Conservation (phyloP, 306 rosid species). For the Prinsepia uniflora region DNA sequence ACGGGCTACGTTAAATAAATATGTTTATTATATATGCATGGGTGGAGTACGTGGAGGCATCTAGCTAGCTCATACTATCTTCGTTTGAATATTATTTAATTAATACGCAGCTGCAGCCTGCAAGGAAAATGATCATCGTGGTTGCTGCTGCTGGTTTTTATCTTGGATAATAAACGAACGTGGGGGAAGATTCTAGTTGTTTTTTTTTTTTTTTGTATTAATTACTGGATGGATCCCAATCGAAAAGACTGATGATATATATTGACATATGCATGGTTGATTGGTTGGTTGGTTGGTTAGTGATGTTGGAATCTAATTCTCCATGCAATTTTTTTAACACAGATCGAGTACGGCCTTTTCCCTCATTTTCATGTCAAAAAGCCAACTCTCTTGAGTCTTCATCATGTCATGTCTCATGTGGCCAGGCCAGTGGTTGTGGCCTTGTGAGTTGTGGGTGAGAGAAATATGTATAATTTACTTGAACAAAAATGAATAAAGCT, state of each 20-base stretch:
- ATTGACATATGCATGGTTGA: background rate
- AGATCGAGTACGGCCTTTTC: conserved; percentile 30
- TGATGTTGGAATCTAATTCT: conserved; percentile 35
- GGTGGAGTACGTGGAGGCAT: background rate
- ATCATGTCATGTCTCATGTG: too few relatives aligned
- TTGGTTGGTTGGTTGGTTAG: conserved; percentile 4
- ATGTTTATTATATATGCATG: background rate
- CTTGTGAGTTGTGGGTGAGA: too few relatives aligned
- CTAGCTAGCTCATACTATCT: background rate
- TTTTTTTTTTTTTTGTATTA: background rate
- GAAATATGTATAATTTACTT: conserved; percentile 9
- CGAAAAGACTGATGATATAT: background rate
- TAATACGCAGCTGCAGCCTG: background rate
- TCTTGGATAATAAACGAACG: background rate
- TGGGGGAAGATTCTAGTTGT: background rate
- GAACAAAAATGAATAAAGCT: conserved; percentile 32
- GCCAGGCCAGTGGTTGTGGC: too few relatives aligned
- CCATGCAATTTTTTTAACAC: background rate
- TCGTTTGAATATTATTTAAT: background rate
- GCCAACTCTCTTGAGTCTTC: conserved; percentile 13
- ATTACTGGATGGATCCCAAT: background rate
- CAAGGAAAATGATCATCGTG: background rate
- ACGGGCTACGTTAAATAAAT: too few relatives aligned
- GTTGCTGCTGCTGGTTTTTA: background rate
- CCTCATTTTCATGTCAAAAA: conserved; percentile 50